Evolutionary conservation across 768 basidiomycete species (phyloP).

Genomic region (Suillus ampliporus): DNA sequence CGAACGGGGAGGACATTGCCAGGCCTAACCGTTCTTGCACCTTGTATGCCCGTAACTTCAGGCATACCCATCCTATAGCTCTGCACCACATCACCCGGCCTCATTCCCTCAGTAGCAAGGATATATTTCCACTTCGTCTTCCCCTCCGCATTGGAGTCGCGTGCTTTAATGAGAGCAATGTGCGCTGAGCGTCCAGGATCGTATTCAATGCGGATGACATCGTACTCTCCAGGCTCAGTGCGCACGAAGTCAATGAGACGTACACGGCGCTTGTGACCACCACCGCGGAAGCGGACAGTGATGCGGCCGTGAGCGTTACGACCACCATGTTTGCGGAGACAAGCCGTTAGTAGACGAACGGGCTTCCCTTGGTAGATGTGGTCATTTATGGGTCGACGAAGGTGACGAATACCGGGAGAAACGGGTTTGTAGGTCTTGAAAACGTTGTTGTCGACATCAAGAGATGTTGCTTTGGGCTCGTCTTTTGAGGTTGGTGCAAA

Average conservation of each 20-base stretch:
- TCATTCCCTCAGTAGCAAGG: slow-evolving; percentile 86
- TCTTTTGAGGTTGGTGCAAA: slow-evolving; percentile 30
- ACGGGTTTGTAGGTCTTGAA: slow-evolving; percentile 93
- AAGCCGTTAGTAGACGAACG: slow-evolving; percentile 77
- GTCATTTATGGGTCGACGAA: slow-evolving; percentile 78
- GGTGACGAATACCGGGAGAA: slow-evolving; percentile 85
- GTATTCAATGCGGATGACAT: slow-evolving; percentile 95
- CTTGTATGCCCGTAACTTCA: slow-evolving; percentile 79
- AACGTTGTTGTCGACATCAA: slow-evolving; percentile 52
- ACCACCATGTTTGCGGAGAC: slow-evolving; percentile 86
- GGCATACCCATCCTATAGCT: slow-evolving; percentile 87
- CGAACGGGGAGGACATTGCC: slow-evolving; percentile 94
- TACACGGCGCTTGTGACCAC: slow-evolving; percentile 88
- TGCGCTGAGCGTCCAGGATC: slow-evolving; percentile 95
- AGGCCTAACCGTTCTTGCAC: slow-evolving; percentile 81
- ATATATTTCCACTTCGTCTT: slow-evolving; percentile 84
- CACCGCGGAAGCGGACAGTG: slow-evolving; percentile 88
- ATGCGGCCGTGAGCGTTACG: slow-evolving; percentile 84
- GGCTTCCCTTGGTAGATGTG: slow-evolving; percentile 91
- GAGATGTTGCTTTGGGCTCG: slow-evolving; percentile 39
- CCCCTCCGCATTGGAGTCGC: slow-evolving; percentile 58
- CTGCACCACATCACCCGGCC: slow-evolving; percentile 87
- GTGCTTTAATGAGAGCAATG: slow-evolving; percentile 84
- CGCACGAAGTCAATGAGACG: slow-evolving; percentile 88
- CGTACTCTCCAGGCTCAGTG: slow-evolving; percentile 77